Evolutionary conservation across 768 basidiomycete genomes (phyloP), one percentile per base, ranked within the genome.

Genomic region (Macrolepiota fuliginosa): DNA sequence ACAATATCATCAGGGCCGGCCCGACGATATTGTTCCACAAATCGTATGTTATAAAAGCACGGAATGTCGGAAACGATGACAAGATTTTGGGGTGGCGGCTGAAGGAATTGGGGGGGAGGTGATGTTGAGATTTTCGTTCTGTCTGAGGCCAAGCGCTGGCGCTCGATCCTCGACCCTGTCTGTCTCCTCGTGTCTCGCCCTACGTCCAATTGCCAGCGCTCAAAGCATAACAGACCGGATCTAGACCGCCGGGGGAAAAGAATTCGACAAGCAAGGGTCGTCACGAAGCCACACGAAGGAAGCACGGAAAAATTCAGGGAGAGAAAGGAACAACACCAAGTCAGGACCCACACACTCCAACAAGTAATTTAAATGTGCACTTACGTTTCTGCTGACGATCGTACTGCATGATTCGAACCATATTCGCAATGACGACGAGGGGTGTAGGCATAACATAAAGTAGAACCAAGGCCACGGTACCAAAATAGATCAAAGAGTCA

Each of bases 201-300:
- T 25, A 19, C 54, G 19, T 45, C 29, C 15, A 54, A 37, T 19
- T n/a, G 9, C 11, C 35, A 35, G 19, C 24, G 24, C 22, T 60
- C 52, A 60, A 19, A 60, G 52, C 58, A 60, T 60, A 17, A 60
- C 52, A n/a, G 58, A 19, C 40, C 58, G 58, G 32, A 60, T 60
- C 58, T 60, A 39, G 35, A 58, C n/a, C 36, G 22, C 35, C 17
- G 24, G 7, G 13, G 19, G 47, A 27, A 47, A 58, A 19, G 11
- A 36, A 47, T 6, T 49, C 32, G 35, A n/a, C 35, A 22, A 49
- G 22, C 45, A 24, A 55, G 54, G 54, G 54, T 10, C 54, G 39
- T 13, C 0, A 40, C 19, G 54, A 39, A 55, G 37, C 37, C 19
- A 32, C 36, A 54, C 24, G 19, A n/a, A 37, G 40, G 32, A 54